Evolutionary conservation across 148 eudicot genomes (phyloP).

Genomic region (Spergularia bocconei): DNA sequence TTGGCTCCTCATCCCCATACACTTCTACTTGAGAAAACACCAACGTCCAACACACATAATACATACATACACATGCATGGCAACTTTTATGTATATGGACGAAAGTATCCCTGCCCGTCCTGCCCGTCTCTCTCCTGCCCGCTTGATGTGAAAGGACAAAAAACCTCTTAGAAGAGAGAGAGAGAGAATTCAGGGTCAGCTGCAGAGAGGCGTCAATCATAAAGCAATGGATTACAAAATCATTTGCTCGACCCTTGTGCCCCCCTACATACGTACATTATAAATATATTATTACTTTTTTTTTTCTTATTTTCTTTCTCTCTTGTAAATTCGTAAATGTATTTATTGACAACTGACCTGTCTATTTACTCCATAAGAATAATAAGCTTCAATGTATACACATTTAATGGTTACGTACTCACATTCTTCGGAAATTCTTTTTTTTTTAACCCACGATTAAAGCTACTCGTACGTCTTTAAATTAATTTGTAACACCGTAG

Average conservation of each 20-base stretch:
- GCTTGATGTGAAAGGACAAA: constrained; percentile 12
- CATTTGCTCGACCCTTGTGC: constrained; percentile 45
- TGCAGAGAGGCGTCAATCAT: constrained; percentile 72
- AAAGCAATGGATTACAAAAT: constrained; percentile 78
- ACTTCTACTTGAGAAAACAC: background rate
- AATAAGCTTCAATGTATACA: background rate
- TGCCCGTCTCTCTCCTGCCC: constrained; percentile 3
- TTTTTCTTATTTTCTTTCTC: constrained; percentile 9
- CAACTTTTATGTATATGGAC: background rate
- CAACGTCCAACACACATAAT: constrained; percentile 6
- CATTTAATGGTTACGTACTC: background rate
- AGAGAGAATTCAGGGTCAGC: constrained; percentile 20
- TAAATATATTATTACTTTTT: background rate
- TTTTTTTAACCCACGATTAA: background rate
- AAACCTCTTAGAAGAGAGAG: background rate
- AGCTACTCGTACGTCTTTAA: too few relatives aligned
- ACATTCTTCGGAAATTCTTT: background rate
- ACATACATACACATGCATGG: constrained; percentile 2
- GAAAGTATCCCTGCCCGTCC: background rate
- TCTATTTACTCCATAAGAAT: background rate
- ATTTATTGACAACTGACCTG: constrained; percentile 21
- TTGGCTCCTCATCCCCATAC: constrained; percentile 25
- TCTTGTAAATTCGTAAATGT: background rate
- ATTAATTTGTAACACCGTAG: too few relatives aligned
- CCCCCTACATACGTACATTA: background rate